Percentiles rank a stretch among this genome's conserved stretches.
Conservation (phyloP, 805 yeast species). For the Jamesozyma spencerorum region DNA sequence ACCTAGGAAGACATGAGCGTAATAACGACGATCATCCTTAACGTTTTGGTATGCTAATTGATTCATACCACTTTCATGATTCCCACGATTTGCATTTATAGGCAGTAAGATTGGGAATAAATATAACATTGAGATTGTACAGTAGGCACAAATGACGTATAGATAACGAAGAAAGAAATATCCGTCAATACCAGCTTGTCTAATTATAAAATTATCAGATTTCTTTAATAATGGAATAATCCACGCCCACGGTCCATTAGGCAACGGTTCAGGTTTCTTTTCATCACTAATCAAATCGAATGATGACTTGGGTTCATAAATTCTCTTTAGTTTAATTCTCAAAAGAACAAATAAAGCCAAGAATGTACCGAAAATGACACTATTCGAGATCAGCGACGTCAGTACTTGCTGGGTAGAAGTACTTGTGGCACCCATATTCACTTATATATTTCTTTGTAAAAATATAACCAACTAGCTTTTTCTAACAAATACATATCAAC, state of each 20-base stretch:
- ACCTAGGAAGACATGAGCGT: slow-evolving; percentile 75
- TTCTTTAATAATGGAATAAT: slow-evolving; percentile 50
- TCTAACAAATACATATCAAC: too few species aligned
- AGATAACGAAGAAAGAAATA: slow-evolving; percentile 81
- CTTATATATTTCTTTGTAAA: too few species aligned
- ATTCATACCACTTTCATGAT: slow-evolving; percentile 58
- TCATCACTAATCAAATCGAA: slow-evolving; percentile 50
- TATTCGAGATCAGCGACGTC: slow-evolving; percentile 61
- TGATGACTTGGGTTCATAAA: slow-evolving; percentile 76
- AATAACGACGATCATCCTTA: slow-evolving; percentile 50
- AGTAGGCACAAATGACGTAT: slow-evolving; percentile 42
- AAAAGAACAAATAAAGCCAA: slow-evolving; percentile 53
- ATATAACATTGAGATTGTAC: slow-evolving; percentile 45
- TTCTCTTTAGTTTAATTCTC: slow-evolving; percentile 60
- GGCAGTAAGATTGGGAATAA: slow-evolving; percentile 71
- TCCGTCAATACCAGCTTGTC: slow-evolving; percentile 91
- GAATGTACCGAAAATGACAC: slow-evolving; percentile 55
- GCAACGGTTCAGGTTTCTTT: slow-evolving; percentile 65
- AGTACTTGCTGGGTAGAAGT: slow-evolving; percentile 69
- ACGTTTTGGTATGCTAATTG: slow-evolving; percentile 72
- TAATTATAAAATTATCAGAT: slow-evolving; percentile 65
- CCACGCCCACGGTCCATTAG: slow-evolving; percentile 66
- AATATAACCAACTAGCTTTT: too few species aligned
- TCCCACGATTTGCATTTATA: slow-evolving; percentile 65
- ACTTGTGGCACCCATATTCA: slow-evolving; percentile 8